These are phyloP conservation scores for Martiniozyma asiatica DNA, from an alignment of 1,139 yeast genomes.

Conservation along the genomic window DNA sequence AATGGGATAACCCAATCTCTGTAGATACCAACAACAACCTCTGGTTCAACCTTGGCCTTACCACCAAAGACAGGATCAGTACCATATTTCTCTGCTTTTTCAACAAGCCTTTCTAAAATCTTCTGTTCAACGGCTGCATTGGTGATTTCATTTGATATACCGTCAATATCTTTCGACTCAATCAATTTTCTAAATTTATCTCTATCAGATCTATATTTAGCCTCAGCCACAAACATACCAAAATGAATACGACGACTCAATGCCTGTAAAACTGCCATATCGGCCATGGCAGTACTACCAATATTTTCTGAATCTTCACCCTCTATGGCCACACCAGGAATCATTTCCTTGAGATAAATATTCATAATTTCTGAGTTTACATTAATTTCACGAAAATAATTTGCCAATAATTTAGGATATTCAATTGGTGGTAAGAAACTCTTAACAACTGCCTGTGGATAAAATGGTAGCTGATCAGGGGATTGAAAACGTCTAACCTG, in stretches of 20 bases:
- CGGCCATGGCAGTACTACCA: conserved; percentile 79
- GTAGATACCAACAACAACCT: conserved; percentile 69
- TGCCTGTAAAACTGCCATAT: conserved; percentile 78
- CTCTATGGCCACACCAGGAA: conserved; percentile 57
- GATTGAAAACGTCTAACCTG: conserved; percentile 86
- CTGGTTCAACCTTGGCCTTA: conserved; percentile 73
- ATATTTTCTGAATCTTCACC: conserved; percentile 80
- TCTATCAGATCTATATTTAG: conserved; percentile 65
- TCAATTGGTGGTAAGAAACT: conserved; percentile 70
- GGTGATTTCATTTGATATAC: conserved; percentile 73
- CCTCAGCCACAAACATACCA: conserved; percentile 95
- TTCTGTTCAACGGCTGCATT: conserved; percentile 77
- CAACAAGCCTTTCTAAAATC: conserved; percentile 64
- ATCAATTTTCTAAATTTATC: conserved; percentile 57
- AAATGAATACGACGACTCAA: conserved; percentile 91
- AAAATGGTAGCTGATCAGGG: conserved; percentile 92
- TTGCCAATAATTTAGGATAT: conserved; percentile 70
- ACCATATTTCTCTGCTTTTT: conserved; percentile 79
- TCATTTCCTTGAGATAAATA: conserved; percentile 57
- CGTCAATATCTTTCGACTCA: conserved; percentile 48
- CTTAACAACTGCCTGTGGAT: conserved; percentile 51
- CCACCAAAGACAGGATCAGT: conserved; percentile 74
- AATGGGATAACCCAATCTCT: conserved; percentile 83
- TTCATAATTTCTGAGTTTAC: conserved; percentile 59
- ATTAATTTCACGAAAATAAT: conserved; percentile 61